Evolutionary conservation across 2,329 filamentous ascomycete genomes (phyloP).

Genomic region (Diaporthe sp.): DNA sequence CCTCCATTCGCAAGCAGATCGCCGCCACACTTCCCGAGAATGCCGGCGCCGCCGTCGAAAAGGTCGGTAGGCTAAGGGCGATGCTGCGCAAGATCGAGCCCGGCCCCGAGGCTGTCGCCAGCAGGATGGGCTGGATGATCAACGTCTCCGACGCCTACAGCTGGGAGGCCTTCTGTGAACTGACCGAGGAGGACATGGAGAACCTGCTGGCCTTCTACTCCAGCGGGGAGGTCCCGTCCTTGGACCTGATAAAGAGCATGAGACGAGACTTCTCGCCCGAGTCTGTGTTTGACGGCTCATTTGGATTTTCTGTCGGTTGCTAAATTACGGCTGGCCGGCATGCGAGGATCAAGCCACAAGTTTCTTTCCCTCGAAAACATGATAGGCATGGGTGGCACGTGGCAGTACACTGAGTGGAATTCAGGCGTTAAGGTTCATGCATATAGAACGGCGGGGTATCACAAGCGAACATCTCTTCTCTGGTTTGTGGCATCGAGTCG

Average conservation of each 20-base stretch:
- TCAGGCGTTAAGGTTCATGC: constrained; percentile 12
- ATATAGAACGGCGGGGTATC: background rate
- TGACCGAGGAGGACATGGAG: constrained; percentile 89
- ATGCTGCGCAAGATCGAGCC: constrained; percentile 85
- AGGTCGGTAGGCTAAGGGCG: constrained; percentile 82
- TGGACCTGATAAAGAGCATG: constrained; percentile 68
- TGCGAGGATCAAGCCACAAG: background rate
- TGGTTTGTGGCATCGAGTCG: background rate
- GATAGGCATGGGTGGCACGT: background rate
- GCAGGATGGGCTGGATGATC: constrained; percentile 96
- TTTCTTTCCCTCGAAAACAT: background rate
- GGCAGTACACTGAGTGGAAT: background rate
- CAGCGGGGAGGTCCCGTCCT: constrained; percentile 65
- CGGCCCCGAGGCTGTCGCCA: constrained; percentile 78
- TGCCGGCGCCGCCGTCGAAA: constrained; percentile 86
- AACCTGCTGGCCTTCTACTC: constrained; percentile 82
- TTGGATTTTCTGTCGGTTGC: constrained; percentile 67
- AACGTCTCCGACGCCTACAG: constrained; percentile 89
- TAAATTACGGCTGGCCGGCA: constrained; percentile 28
- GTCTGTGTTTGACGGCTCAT: constrained; percentile 70
- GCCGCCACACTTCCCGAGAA: constrained; percentile 81
- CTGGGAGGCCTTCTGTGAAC: constrained; percentile 84
- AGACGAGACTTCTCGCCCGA: constrained; percentile 58
- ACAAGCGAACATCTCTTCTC: background rate
- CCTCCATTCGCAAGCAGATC: constrained; percentile 86